Evolutionary conservation across 495 filamentous ascomycete genomes (phyloP).

Genomic region (Endocarpon pusillum): DNA sequence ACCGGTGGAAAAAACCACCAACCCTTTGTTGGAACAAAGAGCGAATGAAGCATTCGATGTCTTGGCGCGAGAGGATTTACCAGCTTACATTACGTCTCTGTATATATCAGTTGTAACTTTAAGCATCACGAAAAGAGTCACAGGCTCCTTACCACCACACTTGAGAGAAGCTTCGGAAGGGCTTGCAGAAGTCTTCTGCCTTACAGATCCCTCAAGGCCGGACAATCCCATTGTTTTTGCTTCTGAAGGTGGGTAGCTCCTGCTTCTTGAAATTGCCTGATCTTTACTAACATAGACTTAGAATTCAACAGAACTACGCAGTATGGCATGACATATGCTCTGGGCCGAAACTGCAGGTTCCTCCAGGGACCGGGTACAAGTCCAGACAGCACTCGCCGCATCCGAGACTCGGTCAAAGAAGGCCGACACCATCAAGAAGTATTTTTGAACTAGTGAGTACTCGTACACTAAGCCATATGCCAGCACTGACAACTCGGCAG

Average conservation of each 20-base stretch:
- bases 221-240: slow-evolving; percentile 70
- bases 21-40: slow-evolving; percentile 39
- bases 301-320: slow-evolving; percentile 46
- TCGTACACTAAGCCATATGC: neutral
- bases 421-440: slow-evolving; percentile 50
- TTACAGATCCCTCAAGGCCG: slow-evolving; percentile 54
- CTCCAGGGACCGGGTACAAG: slow-evolving; percentile 41
- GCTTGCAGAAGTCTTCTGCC: slow-evolving; percentile 58
- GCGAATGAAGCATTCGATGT: slow-evolving; percentile 38
- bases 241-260: slow-evolving; percentile 41
- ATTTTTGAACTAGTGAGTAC: slow-evolving; percentile 47
- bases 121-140: neutral
- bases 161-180: slow-evolving; percentile 47
- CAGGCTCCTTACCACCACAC: neutral
- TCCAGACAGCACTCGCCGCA: slow-evolving; percentile 30
- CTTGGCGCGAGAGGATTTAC: slow-evolving; percentile 48
- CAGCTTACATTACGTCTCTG: slow-evolving; percentile 42
- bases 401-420: slow-evolving; percentile 35
- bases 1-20: slow-evolving; percentile 22
- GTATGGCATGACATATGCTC: slow-evolving; percentile 39
- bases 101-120: neutral
- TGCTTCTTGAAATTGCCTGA: neutral
- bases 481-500: slow-evolving; percentile 12
- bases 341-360: slow-evolving; percentile 47
- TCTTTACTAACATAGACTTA: slow-evolving; percentile 8